These are phyloP conservation scores for Collariella sp. DNA, from an alignment of 495 filamentous ascomycete genomes.

Conservation along the genomic window DNA sequence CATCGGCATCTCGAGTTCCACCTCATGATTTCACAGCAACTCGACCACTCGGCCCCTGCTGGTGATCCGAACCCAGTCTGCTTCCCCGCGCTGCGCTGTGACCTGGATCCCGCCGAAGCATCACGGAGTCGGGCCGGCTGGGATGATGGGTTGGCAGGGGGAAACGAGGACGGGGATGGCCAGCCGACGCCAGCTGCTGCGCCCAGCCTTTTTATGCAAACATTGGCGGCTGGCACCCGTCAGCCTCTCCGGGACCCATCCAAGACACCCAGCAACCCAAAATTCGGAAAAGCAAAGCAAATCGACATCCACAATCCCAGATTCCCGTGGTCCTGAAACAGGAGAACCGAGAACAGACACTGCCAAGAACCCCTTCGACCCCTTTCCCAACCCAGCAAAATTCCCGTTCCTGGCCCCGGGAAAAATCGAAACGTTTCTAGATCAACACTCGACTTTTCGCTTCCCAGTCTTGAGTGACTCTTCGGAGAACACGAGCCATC, in stretches of 20 bases:
- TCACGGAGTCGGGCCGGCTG: no score
- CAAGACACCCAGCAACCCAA: not conserved
- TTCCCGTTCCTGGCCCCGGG: not conserved
- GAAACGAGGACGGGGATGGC: not conserved
- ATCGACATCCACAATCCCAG: not conserved
- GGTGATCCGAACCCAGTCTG: not conserved
- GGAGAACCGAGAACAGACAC: not conserved
- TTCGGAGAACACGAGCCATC: not conserved
- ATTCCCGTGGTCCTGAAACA: slow-evolving; percentile 6
- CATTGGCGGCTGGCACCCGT: not conserved
- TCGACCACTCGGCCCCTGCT: not conserved
- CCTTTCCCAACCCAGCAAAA: not conserved
- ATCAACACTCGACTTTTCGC: not conserved
- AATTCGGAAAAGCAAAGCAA: not conserved
- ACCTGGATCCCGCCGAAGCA: not conserved
- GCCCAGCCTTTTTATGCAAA: not conserved
- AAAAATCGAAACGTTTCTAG: slow-evolving; percentile 4
- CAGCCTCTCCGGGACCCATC: not conserved
- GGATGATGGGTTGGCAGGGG: no score
- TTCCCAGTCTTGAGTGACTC: not conserved
- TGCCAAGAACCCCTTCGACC: not conserved
- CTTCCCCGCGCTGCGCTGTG: not conserved
- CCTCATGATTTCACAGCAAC: not conserved
- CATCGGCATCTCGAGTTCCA: not conserved
- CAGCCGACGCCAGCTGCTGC: not conserved